phyloP scores from a whole-genome alignment of 192 early-diverging fungal genomes.

The Linnemannia exigua region DNA sequence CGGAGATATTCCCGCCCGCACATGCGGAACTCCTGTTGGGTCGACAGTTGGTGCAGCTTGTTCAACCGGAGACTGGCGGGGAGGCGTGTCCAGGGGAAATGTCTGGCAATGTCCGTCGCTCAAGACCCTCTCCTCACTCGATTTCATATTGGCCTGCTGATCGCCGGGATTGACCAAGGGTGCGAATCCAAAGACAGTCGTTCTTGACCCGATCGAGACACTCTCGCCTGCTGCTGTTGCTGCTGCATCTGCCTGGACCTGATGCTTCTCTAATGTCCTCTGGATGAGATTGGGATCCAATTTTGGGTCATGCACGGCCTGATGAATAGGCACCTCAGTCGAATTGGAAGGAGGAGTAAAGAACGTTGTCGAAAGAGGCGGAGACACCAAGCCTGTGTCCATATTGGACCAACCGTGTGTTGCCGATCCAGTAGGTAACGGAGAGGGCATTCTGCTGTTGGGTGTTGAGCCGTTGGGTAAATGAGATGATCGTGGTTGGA shows the following conservation, averaged over 20 bases:
- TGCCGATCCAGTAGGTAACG: background rate
- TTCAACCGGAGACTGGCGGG: background rate
- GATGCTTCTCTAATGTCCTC: background rate
- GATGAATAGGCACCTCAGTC: background rate
- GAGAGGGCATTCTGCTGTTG: background rate
- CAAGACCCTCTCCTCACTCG: background rate
- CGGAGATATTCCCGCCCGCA: constrained; percentile 32
- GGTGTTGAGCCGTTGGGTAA: background rate
- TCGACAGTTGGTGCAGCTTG: background rate
- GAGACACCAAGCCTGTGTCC: background rate
- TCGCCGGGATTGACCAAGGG: constrained; percentile 16
- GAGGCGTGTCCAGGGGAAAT: background rate
- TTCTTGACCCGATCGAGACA: constrained; percentile 21
- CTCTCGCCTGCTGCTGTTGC: background rate
- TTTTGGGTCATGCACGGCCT: background rate
- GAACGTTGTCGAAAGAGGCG: background rate
- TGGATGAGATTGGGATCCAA: constrained; percentile 15
- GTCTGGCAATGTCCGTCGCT: background rate
- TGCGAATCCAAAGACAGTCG: constrained; percentile 32
- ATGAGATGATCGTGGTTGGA: background rate
- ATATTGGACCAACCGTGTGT: background rate
- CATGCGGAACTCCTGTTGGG: constrained; percentile 15
- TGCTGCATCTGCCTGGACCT: background rate
- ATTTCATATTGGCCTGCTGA: constrained; percentile 11
- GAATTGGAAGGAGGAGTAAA: constrained; percentile 16